Percentiles rank a stretch among this genome's conserved stretches.
Conservation (phyloP, 805 yeast genomes). For the Candida endomychidarum region DNA sequence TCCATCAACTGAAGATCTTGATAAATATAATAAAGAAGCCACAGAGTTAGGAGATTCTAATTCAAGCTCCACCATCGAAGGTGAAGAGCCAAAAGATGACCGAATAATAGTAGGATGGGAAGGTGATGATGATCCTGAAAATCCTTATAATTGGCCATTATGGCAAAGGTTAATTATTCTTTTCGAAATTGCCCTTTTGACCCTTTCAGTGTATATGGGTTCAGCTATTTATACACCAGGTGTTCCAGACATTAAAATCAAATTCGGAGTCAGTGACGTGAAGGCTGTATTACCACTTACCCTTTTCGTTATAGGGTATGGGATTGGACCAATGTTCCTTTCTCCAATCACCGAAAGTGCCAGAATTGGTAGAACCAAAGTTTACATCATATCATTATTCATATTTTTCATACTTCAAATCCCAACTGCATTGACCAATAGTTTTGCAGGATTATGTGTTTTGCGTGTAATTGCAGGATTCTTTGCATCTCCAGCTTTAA, state of each 20-base stretch:
- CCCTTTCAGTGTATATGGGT: slow-evolving; percentile 48
- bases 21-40: no score
- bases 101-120: slow-evolving; percentile 27
- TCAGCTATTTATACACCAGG: slow-evolving; percentile 59
- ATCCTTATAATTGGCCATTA: slow-evolving; percentile 58
- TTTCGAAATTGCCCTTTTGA: slow-evolving; percentile 18
- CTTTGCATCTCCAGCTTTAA: slow-evolving; percentile 54
- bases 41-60: slow-evolving; percentile 3
- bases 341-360: slow-evolving; percentile 63
- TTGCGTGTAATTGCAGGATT: slow-evolving; percentile 56
- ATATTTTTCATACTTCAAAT: slow-evolving; percentile 54
- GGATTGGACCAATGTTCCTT: slow-evolving; percentile 59
- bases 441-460: slow-evolving; percentile 51
- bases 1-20: slow-evolving; percentile 2
- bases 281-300: slow-evolving; percentile 54
- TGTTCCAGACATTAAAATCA: slow-evolving; percentile 37
- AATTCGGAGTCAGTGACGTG: slow-evolving; percentile 42
- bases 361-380: slow-evolving; percentile 50
- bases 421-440: slow-evolving; percentile 53
- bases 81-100: no score
- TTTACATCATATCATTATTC: slow-evolving; percentile 49
- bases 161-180: slow-evolving; percentile 39
- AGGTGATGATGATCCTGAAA: slow-evolving; percentile 52
- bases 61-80: slow-evolving; percentile 2
- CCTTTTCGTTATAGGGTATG: slow-evolving; percentile 60